Conservation (phyloP, 305 asterid genomes). For the Solanum aculeatissimum region DNA sequence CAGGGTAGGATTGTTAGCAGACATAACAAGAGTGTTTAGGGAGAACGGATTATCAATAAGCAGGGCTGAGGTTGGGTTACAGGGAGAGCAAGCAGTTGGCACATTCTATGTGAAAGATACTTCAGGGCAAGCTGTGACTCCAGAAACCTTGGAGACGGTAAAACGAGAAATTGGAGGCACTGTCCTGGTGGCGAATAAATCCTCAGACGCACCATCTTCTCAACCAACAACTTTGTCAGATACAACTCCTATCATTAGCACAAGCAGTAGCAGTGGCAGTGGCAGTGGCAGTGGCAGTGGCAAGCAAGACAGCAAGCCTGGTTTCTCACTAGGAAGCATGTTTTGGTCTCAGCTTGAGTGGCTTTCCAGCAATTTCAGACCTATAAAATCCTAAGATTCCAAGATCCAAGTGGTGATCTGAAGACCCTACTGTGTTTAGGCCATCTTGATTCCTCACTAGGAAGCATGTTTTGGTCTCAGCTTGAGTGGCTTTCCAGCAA, state of each 20-base stretch:
- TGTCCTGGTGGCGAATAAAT: conserved; percentile 17
- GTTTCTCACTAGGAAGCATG: conserved; percentile 49
- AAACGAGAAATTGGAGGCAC: conserved; percentile 52
- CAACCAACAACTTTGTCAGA: conserved; percentile 3
- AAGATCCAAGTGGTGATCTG: neutral
- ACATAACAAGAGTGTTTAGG: conserved; percentile 60
- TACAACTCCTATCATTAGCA: conserved; percentile 5
- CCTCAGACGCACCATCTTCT: conserved; percentile 4
- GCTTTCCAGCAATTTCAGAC: conserved; percentile 50
- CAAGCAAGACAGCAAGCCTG: conserved; percentile 23
- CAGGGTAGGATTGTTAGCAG: conserved; percentile 57
- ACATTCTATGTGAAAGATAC: conserved; percentile 67
- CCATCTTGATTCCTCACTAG: conserved; percentile 23
- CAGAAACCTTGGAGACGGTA: conserved; percentile 38
- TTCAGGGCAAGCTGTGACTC: conserved; percentile 42
- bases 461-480: conserved; percentile 66
- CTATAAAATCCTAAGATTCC: conserved; percentile 32
- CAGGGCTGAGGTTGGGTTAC: conserved; percentile 53
- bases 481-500: conserved; percentile 53
- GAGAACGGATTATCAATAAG: conserved; percentile 77
- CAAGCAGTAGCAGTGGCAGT: conserved; percentile 1
- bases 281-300: neutral
- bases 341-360: conserved; percentile 68
- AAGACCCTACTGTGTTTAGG: neutral
- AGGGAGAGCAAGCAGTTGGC: conserved; percentile 56